Evolutionary conservation across 768 basidiomycete species (phyloP).

Genomic region (Lanmaoa pseudosensibilis): DNA sequence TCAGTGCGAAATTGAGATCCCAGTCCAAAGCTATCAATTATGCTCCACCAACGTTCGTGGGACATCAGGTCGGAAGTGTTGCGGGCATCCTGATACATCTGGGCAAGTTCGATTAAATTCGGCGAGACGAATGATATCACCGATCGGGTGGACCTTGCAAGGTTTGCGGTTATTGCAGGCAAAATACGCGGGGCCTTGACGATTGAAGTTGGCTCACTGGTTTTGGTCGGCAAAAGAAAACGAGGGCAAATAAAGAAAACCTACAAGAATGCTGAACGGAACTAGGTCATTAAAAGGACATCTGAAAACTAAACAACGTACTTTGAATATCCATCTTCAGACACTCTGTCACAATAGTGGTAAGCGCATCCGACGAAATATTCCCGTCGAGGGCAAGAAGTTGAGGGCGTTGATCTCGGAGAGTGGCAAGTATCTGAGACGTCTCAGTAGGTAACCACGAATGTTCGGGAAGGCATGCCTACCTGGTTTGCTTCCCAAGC

Average conservation of each 20-base stretch:
- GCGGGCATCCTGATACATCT: slow-evolving; percentile 53
- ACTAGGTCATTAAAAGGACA: slow-evolving; percentile 4
- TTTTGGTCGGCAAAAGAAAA: slow-evolving; percentile 7
- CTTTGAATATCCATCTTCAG: slow-evolving; percentile 47
- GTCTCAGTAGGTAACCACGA: background rate
- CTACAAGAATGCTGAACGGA: slow-evolving; percentile 69
- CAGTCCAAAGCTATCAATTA: slow-evolving; percentile 64
- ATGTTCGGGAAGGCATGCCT: background rate
- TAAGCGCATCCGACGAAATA: slow-evolving; percentile 53
- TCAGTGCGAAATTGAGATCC: slow-evolving; percentile 65
- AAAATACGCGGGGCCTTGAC: slow-evolving; percentile 74
- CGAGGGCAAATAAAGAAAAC: slow-evolving; percentile 23
- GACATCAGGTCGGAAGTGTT: slow-evolving; percentile 51
- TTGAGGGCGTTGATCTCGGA: slow-evolving; percentile 49
- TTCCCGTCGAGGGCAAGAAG: slow-evolving; percentile 81
- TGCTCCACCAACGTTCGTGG: slow-evolving; percentile 62
- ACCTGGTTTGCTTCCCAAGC: slow-evolving; percentile 49
- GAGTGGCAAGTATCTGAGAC: slow-evolving; percentile 49
- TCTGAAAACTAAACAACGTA: slow-evolving; percentile 34
- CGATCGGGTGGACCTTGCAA: slow-evolving; percentile 34
- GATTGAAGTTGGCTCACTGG: slow-evolving; percentile 93
- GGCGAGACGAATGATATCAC: slow-evolving; percentile 78
- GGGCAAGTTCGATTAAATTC: slow-evolving; percentile 75
- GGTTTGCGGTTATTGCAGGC: slow-evolving; percentile 50
- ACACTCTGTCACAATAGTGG: slow-evolving; percentile 53